These are phyloP conservation scores for Eutypa lata DNA, from an alignment of 2,329 filamentous ascomycete genomes.

Conservation along the genomic window DNA sequence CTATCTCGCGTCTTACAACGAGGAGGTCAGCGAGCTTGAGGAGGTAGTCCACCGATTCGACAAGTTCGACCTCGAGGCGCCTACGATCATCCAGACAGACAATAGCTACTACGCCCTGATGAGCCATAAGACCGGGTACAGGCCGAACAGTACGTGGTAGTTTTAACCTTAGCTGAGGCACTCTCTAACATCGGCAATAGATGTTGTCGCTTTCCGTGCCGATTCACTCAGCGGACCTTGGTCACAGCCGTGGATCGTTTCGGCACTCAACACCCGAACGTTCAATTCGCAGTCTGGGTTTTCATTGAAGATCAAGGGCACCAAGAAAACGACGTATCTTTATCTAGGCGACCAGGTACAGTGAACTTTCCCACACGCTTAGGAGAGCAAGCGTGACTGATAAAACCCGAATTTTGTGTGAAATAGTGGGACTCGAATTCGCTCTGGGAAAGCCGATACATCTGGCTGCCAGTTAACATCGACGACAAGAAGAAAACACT, in stretches of 20 bases:
- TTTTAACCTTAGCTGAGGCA: too few species aligned
- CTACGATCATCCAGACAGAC: constrained; percentile 58
- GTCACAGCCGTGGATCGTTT: constrained; percentile 52
- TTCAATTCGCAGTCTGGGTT: constrained; percentile 53
- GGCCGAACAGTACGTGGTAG: constrained; percentile 46
- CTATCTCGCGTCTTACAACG: constrained; percentile 53
- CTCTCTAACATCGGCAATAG: constrained; percentile 4
- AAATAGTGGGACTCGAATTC: constrained; percentile 50
- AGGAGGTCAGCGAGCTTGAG: constrained; percentile 48
- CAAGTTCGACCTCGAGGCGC: constrained; percentile 59
- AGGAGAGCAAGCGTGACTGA: not conserved
- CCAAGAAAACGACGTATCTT: constrained; percentile 45
- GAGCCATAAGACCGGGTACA: constrained; percentile 62
- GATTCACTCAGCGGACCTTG: constrained; percentile 48
- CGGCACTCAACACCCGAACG: constrained; percentile 47
- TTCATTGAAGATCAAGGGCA: constrained; percentile 44
- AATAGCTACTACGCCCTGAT: constrained; percentile 58
- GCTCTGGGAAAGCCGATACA: constrained; percentile 55
- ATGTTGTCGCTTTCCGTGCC: constrained; percentile 54
- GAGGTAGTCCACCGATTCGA: constrained; percentile 52
- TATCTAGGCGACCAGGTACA: constrained; percentile 45
- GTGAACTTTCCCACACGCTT: too few species aligned
- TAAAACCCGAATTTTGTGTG: not conserved
- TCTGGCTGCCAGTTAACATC: constrained; percentile 53
- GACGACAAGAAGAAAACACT: constrained; percentile 50